Evolutionary conservation across 2,329 filamentous ascomycete genomes (phyloP), one percentile per base, ranked within the genome.

Genomic region (Aspergillus persii): DNA sequence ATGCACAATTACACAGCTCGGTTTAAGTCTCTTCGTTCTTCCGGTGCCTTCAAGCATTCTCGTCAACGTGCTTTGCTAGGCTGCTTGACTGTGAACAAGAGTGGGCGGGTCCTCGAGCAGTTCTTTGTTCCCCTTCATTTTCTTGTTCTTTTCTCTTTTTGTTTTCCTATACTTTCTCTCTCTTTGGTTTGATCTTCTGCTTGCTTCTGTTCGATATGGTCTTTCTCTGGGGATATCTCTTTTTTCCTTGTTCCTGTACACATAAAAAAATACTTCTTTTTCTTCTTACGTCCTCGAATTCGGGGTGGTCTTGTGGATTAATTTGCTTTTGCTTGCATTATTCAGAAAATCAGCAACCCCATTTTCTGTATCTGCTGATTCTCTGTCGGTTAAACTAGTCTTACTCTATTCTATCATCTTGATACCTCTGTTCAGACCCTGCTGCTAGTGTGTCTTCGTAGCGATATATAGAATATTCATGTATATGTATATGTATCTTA

Each of bases 241-340:
- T 44, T 4, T 44, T 26, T 9, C n/a, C 23, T 15, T 26, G 9
- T 47, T 47, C 18, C 44, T 47, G 44, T 47, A 47, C 44, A 47
- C 26, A 46, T 26, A 18, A 46, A 5, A n/a, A 8, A 46, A 12
- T 46, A 2, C n/a, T 36, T 15, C 15, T 7, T 49, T 48, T 54
- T 29, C 18, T 23, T 23, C 18, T 11, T 8, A 31, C 31, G 23
- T 18, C 15, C 11, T 54, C 23, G 39, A 26, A 33, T 46, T 47
- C 49, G 53, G 53, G 53, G 53, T 27, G 53, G 53, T 30, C 36
- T 55, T 49, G 53, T 55, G 53, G 8, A 48, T 55, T 49, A 30
- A 27, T 27, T 27, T 26, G 44, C 44, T 47, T 23, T 47, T 23
- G 18, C 18, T 23, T 23, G 44, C 44, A 47, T 47, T 26, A 18